Percentiles rank a stretch among this genome's conserved stretches.
Evolutionary conservation across 2,329 filamentous ascomycete genomes (phyloP).

Genomic region (Hawksworthiomyces lignivorus): DNA sequence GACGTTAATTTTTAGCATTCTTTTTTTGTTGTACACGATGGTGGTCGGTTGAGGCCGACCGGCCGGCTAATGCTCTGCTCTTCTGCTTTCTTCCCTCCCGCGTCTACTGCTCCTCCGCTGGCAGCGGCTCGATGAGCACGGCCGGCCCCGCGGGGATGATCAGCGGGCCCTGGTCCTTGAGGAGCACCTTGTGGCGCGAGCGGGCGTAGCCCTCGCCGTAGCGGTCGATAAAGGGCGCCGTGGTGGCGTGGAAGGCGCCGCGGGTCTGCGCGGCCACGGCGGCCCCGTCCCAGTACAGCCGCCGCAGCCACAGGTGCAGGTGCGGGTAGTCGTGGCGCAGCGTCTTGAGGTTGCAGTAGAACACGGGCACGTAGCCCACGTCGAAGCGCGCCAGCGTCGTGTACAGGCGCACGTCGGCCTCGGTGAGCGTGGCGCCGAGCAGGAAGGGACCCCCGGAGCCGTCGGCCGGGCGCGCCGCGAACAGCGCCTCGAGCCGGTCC

Average conservation of each 20-base stretch:
- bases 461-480: constrained; percentile 34
- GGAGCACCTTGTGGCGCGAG: constrained; percentile 2
- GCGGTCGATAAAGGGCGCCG: constrained; percentile 3
- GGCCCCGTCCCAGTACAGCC: constrained; percentile 41
- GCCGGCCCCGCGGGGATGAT: constrained; percentile 6
- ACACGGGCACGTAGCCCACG: constrained; percentile 58
- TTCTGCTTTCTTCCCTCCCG: no score
- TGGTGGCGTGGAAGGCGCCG: constrained; percentile 2
- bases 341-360: constrained; percentile 57
- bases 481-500: constrained; percentile 53
- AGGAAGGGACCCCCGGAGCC: constrained; percentile 49
- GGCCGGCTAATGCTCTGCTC: no score
- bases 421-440: constrained; percentile 56
- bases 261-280: constrained; percentile 3
- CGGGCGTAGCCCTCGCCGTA: constrained; percentile 8
- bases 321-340: constrained; percentile 60
- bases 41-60: no score
- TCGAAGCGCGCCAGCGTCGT: constrained; percentile 64
- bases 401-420: constrained; percentile 61
- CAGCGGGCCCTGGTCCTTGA: constrained; percentile 1
- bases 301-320: constrained; percentile 62
- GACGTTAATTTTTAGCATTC: no score
- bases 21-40: no score
- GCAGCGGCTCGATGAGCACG: constrained; percentile 5
- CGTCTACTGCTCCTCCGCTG: not conserved